Base-by-base conservation (phyloP, 2,329 filamentous ascomycete genomes). In the Orbilia javanica region DNA sequence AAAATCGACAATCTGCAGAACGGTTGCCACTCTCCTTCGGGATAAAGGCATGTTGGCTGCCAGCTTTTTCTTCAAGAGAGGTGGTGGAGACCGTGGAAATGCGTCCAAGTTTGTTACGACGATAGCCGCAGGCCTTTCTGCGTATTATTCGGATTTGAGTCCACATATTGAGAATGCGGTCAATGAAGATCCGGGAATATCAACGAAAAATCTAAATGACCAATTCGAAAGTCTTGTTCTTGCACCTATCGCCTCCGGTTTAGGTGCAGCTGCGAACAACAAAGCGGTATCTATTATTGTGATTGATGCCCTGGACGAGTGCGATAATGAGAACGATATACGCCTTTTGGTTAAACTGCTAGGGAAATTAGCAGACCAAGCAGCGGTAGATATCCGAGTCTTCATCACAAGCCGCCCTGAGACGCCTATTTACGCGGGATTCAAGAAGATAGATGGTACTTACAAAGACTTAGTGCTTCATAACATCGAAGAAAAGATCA, bases 1-100 rank as follows among this genome's bases (percentile, higher is more conserved):
- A n/a, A 84, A 83, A 68, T 83, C 83, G 2, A 84, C 83, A 2
- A 83, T 85, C 64, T 81, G 83, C 39, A 81, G 82, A 8, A 84
- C 83, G 11, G 63, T 85, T 20, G 82, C 83, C 25, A 71, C 72
- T 15, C 66, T n/a, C 4, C 66, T 82, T 34, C 67, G 76, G 7
- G 63, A 80, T 1, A 66, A 75, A 15, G 46, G 78, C 3, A 15
- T 74, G 13, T 82, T 85, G 46, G 83, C 82, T 15, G 83, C 83
- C 1, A 85, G 65, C 83, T 75, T 87, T 13, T 53, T 53, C 13
- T 53, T 75, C 50, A 34, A 20, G 6, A 36, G 62, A 67, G 68
- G 60, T 36, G 34, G 44, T 27, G 68, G 68, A 22, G 36, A 78
- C 18, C 48, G 44, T 42, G 34, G 22, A 4, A 57, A 78, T 27